Base-by-base conservation (phyloP, 2,329 filamentous ascomycete genomes). In the Colletotrichum lini region DNA sequence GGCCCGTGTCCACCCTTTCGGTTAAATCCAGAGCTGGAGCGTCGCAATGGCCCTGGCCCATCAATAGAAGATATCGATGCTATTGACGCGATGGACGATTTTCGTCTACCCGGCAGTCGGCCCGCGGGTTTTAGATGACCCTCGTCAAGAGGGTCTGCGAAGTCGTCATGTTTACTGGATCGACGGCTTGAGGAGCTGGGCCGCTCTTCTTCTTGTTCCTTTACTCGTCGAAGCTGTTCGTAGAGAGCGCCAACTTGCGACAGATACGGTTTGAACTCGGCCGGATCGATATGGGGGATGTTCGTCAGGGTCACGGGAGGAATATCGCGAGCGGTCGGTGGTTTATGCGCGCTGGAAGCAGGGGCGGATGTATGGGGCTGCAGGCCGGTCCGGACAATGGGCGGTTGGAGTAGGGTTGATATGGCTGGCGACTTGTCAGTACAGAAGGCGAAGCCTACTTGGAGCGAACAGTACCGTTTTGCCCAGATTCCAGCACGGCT, bases 221-320 rank as follows among this genome's bases (percentile, higher is more conserved):
- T 95, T 38, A 94, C 91, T 68, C 95, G 90, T 75, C 94, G 93
- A 73, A 98, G 91, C 67, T 95, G 94, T 79, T 98, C 95, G 80
- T 98, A 98, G 3, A 98, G 82, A 2, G 92, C 91, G 21, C 94
- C 95, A 45, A 98, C 93, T 80, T 98, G 94, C 4, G 91, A 87
- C 8, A 98, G 84, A 78, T 99, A 99, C 10, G 93, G 87, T 65
- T 91, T 91, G 80, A 99, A 99, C 67, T 93, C 92, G 73, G 92
- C 89, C 0, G 90, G 82, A 49, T 98, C 94, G 75, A 98, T 87
- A 76, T 93, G 93, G 13, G 92, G 89, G 56, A 98, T 94, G 76
- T 97, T 98, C 9, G 95, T 95, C 71, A 99, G 86, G 1, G 94
- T 92, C 0, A 99, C 96, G 0, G 96, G 96, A 1, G 96, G 96